Evolutionary conservation across 495 filamentous ascomycete species (phyloP).

Genomic region (Chaetomidium leptoderma): DNA sequence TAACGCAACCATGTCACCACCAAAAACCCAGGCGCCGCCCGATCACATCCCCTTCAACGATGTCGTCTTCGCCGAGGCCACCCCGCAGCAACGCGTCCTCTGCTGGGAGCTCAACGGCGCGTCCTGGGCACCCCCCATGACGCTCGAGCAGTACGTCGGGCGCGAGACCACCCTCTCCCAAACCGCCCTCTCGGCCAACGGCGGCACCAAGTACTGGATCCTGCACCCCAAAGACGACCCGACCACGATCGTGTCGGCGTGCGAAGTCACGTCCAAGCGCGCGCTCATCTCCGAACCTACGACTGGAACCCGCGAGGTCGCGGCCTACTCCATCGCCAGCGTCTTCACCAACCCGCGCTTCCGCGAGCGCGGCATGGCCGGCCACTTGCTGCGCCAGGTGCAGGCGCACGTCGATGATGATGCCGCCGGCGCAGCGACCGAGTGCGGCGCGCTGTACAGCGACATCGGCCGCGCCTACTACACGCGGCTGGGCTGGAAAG

Average conservation of each 20-base stretch:
- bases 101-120: constrained; percentile 25
- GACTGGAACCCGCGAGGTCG: neutral
- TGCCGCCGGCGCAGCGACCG: constrained; percentile 2
- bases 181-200: constrained; percentile 16
- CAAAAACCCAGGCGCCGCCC: neutral
- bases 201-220: constrained; percentile 22
- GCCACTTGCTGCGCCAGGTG: constrained; percentile 16
- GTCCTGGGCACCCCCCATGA: constrained; percentile 24
- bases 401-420: too few species aligned
- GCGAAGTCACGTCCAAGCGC: constrained; percentile 20
- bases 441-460: constrained; percentile 21
- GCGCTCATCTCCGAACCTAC: constrained; percentile 3
- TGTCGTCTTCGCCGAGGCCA: constrained; percentile 19
- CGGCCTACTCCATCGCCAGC: constrained; percentile 19
- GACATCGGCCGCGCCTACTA: constrained; percentile 21
- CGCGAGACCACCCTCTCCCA: constrained; percentile 21
- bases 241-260: constrained; percentile 20
- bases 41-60: constrained; percentile 2
- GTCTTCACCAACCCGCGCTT: constrained; percentile 23
- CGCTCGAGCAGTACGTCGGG: constrained; percentile 19
- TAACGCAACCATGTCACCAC: neutral
- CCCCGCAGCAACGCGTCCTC: constrained; percentile 20
- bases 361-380: constrained; percentile 19
- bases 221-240: constrained; percentile 21
- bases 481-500: constrained; percentile 20